phyloP scores from a whole-genome alignment of 108 stramenopile species.

The Nitzschia sp. region DNA sequence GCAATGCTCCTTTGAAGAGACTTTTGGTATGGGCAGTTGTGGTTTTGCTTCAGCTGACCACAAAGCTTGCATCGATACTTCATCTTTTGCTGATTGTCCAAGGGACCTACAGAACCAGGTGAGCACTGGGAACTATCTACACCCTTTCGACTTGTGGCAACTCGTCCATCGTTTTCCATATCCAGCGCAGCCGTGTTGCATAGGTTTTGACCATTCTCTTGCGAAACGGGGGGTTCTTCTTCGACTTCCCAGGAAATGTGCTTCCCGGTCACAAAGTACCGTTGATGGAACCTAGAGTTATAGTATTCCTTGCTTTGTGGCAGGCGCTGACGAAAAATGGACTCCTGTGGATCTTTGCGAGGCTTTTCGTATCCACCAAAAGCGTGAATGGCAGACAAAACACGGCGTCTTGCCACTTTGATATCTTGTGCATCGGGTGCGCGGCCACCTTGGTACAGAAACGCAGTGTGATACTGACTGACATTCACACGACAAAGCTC shows the following conservation, averaged over 20 bases:
- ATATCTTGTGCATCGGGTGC: not conserved
- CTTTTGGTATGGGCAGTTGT: conserved; percentile 65
- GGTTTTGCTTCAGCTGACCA: conserved; percentile 85
- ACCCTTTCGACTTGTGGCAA: not conserved
- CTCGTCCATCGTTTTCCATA: not conserved
- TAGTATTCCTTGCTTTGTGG: conserved; percentile 24
- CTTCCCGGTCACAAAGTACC: conserved; percentile 57
- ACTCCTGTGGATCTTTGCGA: not conserved
- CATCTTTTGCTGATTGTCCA: conserved; percentile 32
- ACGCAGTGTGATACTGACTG: not conserved
- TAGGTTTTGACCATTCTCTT: not conserved
- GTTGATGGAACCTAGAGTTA: conserved; percentile 48
- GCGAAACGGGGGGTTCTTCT: conserved; percentile 42
- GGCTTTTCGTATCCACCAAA: conserved; percentile 60
- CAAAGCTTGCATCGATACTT: conserved; percentile 74
- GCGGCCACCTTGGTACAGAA: conserved; percentile 1
- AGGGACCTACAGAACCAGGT: conserved; percentile 7
- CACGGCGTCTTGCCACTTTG: conserved; percentile 49
- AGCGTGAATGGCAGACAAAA: conserved; percentile 67
- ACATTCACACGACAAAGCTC: conserved; percentile 23
- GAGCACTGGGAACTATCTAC: not conserved
- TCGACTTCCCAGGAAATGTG: conserved; percentile 78
- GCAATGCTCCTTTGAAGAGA: conserved; percentile 75
- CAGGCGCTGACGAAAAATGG: conserved; percentile 38
- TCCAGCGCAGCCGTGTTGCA: not conserved